Evolutionary conservation across 352 stramenopile genomes (phyloP).

Genomic region (Globisporangium viniferum): DNA sequence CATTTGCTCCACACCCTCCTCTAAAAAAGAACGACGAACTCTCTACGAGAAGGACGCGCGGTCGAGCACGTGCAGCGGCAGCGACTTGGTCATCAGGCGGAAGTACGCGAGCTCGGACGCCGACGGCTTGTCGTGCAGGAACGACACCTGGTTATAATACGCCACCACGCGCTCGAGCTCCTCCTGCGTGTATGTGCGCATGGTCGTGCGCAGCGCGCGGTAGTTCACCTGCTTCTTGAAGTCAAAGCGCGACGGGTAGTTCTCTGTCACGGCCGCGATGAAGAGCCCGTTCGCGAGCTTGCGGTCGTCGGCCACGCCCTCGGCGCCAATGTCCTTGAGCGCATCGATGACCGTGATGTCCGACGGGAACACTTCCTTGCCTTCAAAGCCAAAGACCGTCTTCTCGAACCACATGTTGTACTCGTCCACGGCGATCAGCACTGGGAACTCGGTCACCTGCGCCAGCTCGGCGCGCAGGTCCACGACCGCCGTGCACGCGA

Average conservation of each 20-base stretch:
- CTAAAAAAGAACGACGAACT: slow-evolving; percentile 7
- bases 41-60: slow-evolving; percentile 80
- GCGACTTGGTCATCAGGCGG: slow-evolving; percentile 82
- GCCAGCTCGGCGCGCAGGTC: slow-evolving; percentile 78
- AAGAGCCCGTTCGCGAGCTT: slow-evolving; percentile 82
- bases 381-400: slow-evolving; percentile 86
- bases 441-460: slow-evolving; percentile 77
- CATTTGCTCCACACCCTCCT: not conserved
- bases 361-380: slow-evolving; percentile 57
- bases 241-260: slow-evolving; percentile 70
- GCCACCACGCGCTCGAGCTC: slow-evolving; percentile 71
- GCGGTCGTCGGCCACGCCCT: slow-evolving; percentile 56
- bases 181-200: slow-evolving; percentile 76
- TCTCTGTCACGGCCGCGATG: slow-evolving; percentile 77
- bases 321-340: slow-evolving; percentile 60
- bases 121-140: slow-evolving; percentile 50
- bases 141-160: slow-evolving; percentile 81
- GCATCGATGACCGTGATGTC: slow-evolving; percentile 84
- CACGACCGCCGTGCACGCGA: slow-evolving; percentile 75
- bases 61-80: slow-evolving; percentile 78
- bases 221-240: slow-evolving; percentile 87
- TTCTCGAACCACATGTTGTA: slow-evolving; percentile 88
- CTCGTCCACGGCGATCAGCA: slow-evolving; percentile 86
- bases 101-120: slow-evolving; percentile 78
- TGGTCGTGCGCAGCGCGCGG: slow-evolving; percentile 63